A percentile compares a stretch with the other conserved stretches of the same genome.
Evolutionary conservation across 805 yeast species (phyloP).

Genomic region (Nakazawaea siamensis): DNA sequence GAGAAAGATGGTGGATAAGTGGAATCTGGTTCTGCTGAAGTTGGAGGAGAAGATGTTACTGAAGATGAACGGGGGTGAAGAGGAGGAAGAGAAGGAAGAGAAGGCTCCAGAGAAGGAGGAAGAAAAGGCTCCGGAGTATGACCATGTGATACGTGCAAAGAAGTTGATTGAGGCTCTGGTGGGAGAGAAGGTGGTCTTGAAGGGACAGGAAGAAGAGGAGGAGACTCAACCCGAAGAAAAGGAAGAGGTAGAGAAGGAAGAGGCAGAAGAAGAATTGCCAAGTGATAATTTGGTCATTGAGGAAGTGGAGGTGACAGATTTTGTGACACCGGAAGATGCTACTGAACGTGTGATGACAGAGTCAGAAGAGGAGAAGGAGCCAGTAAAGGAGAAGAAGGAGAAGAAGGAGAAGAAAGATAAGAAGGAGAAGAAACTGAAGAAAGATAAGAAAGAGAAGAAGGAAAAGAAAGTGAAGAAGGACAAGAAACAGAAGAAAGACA

Average conservation of each 20-base stretch:
- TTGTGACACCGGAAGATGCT: constrained; percentile 21
- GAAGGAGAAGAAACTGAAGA: constrained; percentile 13
- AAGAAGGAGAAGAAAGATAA: too few relatives aligned
- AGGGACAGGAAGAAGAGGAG: constrained; percentile 18
- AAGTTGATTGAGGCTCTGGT: constrained; percentile 24
- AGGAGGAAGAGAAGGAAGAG: constrained; percentile 8
- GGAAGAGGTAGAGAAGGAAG: constrained; percentile 8
- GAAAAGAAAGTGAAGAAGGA: constrained; percentile 9
- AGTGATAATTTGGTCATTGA: constrained; percentile 28
- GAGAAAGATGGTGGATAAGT: constrained; percentile 34
- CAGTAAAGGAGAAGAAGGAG: too few relatives aligned
- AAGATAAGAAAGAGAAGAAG: constrained; percentile 13
- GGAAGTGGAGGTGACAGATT: constrained; percentile 33
- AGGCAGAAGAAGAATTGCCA: constrained; percentile 1
- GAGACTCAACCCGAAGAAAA: constrained; percentile 12
- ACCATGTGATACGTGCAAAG: constrained; percentile 34
- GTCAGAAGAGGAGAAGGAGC: constrained; percentile 5
- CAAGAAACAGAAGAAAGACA: constrained; percentile 12
- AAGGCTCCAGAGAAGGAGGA: constrained; percentile 7
- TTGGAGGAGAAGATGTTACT: constrained; percentile 32
- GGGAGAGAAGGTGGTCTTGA: constrained; percentile 26
- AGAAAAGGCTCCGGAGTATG: constrained; percentile 23
- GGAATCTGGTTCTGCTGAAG: constrained; percentile 46
- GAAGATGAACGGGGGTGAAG: constrained; percentile 18
- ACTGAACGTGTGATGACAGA: constrained; percentile 12